Conservation (phyloP, 768 basidiomycete species). For the Suillus fuscotomentosus region DNA sequence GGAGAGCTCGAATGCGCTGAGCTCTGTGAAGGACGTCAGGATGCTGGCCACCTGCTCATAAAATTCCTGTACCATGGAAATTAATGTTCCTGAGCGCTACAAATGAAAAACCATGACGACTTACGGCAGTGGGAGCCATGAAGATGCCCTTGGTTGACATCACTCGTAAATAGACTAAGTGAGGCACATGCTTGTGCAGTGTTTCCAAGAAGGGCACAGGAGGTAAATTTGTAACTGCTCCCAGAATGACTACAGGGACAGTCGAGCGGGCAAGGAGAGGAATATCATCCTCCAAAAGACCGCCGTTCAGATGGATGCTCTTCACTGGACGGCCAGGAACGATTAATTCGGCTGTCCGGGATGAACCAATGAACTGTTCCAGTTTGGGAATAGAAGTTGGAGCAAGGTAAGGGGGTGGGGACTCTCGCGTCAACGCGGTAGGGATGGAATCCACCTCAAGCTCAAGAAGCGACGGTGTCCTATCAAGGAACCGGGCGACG, state of each 20-base stretch:
- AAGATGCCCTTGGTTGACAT: conserved; percentile 53
- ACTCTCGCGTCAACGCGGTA: conserved; percentile 21
- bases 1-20: conserved; percentile 69
- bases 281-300: conserved; percentile 57
- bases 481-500: conserved; percentile 58
- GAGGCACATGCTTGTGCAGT: conserved; percentile 55
- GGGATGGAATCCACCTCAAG: conserved; percentile 51
- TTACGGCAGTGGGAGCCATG: conserved; percentile 51
- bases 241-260: conserved; percentile 52
- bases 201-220: conserved; percentile 57
- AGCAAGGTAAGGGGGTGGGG: conserved; percentile 24
- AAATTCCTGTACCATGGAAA: conserved; percentile 44
- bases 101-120: conserved; percentile 19
- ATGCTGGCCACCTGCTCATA: conserved; percentile 58
- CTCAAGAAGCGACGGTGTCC: conserved; percentile 51
- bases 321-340: conserved; percentile 67
- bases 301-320: conserved; percentile 59
- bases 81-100: conserved; percentile 20
- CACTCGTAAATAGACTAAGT: conserved; percentile 65
- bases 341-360: conserved; percentile 50
- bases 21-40: conserved; percentile 57
- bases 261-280: conserved; percentile 48
- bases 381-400: conserved; percentile 41
- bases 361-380: conserved; percentile 60
- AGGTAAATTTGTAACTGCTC: conserved; percentile 55